Evolutionary conservation across 257 asterid species (phyloP).

Genomic region (Cynanchum wilfordii): DNA sequence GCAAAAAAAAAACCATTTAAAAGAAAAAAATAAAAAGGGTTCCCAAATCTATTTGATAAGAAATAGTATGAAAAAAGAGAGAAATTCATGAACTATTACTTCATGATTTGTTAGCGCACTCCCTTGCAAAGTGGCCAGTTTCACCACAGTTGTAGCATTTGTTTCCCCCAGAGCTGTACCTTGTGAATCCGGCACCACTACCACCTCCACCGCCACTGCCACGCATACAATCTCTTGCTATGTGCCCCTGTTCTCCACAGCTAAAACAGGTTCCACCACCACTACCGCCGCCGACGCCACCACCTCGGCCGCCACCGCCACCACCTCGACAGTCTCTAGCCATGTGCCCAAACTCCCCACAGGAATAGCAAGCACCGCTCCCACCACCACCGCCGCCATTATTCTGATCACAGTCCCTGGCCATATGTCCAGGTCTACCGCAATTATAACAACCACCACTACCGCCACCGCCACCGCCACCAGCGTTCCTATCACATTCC

Average conservation of each 20-base stretch:
- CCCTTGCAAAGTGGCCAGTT: conserved; percentile 73
- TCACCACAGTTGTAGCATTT: conserved; percentile 65
- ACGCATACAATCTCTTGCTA: conserved; percentile 64
- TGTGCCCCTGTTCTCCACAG: conserved; percentile 63
- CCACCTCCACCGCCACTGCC: conserved; percentile 30
- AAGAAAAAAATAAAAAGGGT: background rate
- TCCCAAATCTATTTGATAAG: background rate
- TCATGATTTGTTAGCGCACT: conserved; percentile 38
- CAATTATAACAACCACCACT: conserved; percentile 15
- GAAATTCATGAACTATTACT: conserved; percentile 1
- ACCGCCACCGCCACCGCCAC: conserved; percentile 13
- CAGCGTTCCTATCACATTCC: conserved; percentile 29
- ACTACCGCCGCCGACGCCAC: conserved; percentile 24
- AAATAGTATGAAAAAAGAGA: conserved; percentile 4
- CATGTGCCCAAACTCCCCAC: conserved; percentile 60
- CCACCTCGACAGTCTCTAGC: conserved; percentile 58
- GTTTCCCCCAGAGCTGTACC: conserved; percentile 33
- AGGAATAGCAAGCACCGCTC: conserved; percentile 48
- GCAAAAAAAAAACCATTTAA: background rate
- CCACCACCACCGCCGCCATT: background rate
- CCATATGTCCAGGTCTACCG: conserved; percentile 8
- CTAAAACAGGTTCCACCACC: conserved; percentile 40
- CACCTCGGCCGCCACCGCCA: conserved; percentile 22
- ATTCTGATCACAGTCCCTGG: conserved; percentile 10
- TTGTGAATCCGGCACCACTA: conserved; percentile 37